Base-by-base conservation (phyloP, 768 basidiomycete genomes). In the Podaxis sp. region DNA sequence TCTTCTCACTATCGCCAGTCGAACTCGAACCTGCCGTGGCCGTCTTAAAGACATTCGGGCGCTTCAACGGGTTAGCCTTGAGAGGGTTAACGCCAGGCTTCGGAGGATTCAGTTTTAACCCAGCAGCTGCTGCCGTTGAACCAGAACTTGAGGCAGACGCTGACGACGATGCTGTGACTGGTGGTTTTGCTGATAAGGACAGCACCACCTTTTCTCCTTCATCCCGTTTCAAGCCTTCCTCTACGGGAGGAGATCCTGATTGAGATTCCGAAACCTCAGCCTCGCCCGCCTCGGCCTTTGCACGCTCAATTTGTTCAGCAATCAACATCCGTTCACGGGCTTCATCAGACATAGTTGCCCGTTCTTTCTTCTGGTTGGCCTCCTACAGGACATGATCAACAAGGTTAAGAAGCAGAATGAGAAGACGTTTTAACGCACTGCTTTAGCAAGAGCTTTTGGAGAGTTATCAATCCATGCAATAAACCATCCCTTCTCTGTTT, bases 401-500 rank as follows among this genome's bases (percentile, higher is more conserved):
- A 50, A 26, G 41, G 38, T 4, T 36, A 30, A 37, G 53, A 61
- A 48, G 51, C 36, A 20, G 56, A 28, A 46, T 17, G 15, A 46
- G 33, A 10, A 13, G n/a, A 3, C 15, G 4, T 46, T 46, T 17
- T 48, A 33, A 76, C 84, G 68, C 66, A 91, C 91, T 75, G 90
- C 89, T 78, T 95, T 94, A 7, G 92, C 93, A 37, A 99, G 80
- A 1, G 97, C 95, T 69, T 95, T 93, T 13, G 97, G 97, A 62
- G 91, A 92, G 75, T 84, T 98, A 75, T 99, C 97, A 58, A 99
- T 92, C 97, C 97, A 99, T 38, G 90, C 87, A 65, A 99, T 83
- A 74, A 96, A 99, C 88, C 93, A 95, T 0, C 97, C 97, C 78
- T 99, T 97, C 77, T 99, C 97, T 50, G 95, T 98, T 78, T 99